Conservation (phyloP, 768 basidiomycete genomes). For the Xerocomus brunneocitrinus region DNA sequence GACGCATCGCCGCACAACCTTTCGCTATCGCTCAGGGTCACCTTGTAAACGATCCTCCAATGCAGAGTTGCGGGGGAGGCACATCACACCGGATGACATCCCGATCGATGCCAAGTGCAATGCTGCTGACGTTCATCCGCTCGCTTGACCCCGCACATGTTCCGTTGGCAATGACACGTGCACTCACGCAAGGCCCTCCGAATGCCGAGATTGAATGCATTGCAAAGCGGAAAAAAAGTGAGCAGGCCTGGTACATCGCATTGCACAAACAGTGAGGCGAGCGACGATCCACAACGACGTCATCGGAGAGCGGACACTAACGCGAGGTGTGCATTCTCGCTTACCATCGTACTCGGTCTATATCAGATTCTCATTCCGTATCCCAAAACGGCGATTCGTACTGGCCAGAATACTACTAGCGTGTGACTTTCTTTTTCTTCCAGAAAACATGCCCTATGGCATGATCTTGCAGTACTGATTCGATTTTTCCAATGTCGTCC, state of each 20-base stretch:
- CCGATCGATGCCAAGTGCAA: neutral
- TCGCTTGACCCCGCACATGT: neutral
- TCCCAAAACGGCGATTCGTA: neutral
- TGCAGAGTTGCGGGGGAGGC: neutral
- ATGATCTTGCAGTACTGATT: no score
- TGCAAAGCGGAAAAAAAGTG: constrained; percentile 2
- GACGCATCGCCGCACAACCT: neutral
- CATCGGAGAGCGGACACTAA: neutral
- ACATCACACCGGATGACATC: neutral
- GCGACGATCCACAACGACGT: neutral
- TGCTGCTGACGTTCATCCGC: neutral
- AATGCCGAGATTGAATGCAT: neutral
- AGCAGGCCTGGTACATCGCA: neutral
- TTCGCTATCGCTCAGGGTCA: neutral
- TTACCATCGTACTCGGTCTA: neutral
- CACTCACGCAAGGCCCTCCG: neutral
- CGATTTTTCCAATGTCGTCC: no score
- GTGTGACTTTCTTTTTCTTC: neutral
- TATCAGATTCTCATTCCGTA: neutral
- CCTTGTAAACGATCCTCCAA: neutral
- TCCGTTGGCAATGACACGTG: neutral
- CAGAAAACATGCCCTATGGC: no score
- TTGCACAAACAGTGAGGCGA: neutral
- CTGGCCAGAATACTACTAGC: neutral
- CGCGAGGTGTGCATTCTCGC: neutral